These are phyloP conservation scores for Schizothecium vesticola DNA, from an alignment of 495 filamentous ascomycete genomes.

Conservation along the genomic window DNA sequence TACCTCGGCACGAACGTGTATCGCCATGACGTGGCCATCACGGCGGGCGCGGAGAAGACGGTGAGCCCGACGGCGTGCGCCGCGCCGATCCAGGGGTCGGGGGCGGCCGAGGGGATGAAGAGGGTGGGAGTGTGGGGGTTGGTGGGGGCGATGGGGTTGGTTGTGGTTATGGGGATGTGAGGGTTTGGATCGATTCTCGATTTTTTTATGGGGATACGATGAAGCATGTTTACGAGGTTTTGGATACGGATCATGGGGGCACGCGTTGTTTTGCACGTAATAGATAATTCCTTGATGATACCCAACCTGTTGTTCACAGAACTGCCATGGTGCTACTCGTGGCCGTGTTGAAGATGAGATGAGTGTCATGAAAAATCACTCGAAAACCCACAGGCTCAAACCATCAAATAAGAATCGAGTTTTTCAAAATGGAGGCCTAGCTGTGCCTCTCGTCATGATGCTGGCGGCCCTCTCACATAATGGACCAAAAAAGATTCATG, in stretches of 20 bases:
- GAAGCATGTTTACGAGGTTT: too few species aligned
- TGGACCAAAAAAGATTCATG: background rate
- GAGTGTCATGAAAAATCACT: background rate
- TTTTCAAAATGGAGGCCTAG: too few species aligned
- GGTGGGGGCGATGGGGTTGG: background rate
- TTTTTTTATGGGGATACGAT: too few species aligned
- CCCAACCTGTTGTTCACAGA: background rate
- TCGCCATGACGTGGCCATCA: background rate
- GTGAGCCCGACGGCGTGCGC: background rate
- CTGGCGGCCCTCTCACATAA: too few species aligned
- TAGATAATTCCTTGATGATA: background rate
- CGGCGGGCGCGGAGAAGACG: slow-evolving; percentile 1
- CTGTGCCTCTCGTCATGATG: too few species aligned
- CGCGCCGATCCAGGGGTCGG: background rate
- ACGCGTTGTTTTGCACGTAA: background rate
- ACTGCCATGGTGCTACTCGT: too few species aligned
- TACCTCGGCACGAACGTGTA: background rate
- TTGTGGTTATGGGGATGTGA: background rate
- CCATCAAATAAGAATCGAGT: too few species aligned
- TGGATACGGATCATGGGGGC: too few species aligned
- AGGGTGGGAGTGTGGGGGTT: background rate
- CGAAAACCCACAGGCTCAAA: too few species aligned
- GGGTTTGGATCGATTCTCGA: background rate
- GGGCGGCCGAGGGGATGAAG: background rate
- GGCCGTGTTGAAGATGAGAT: too few species aligned